Conservation (phyloP, 257 asterid species). For the Solanum dulcamara region DNA sequence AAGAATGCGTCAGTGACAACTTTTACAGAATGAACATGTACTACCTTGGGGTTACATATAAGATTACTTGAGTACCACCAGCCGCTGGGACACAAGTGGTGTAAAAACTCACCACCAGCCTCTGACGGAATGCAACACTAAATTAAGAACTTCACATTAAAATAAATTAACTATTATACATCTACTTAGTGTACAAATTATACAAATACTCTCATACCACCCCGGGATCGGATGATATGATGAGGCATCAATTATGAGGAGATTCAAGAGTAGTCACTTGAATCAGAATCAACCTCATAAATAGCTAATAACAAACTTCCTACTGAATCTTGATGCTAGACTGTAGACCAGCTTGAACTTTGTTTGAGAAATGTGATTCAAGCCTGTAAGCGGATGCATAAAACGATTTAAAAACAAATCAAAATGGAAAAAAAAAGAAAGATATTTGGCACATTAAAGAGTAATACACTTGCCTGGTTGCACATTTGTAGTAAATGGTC, state of each 20-base stretch:
- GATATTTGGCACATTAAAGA: background rate
- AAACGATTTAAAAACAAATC: background rate
- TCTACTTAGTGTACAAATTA: background rate
- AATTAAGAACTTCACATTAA: background rate
- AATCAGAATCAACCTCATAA: background rate
- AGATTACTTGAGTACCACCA: background rate
- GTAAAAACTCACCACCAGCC: background rate
- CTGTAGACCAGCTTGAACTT: slow-evolving; percentile 77
- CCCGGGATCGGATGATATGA: background rate
- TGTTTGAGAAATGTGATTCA: slow-evolving; percentile 63
- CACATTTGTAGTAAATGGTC: slow-evolving; percentile 77
- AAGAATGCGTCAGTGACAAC: background rate
- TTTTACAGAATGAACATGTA: background rate
- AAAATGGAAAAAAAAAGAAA: background rate
- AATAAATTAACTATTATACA: background rate
- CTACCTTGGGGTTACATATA: background rate
- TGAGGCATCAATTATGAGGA: background rate
- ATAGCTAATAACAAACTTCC: background rate
- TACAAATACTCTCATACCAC: background rate
- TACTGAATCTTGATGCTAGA: slow-evolving; percentile 55
- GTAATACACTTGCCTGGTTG: slow-evolving; percentile 56
- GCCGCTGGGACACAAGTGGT: background rate
- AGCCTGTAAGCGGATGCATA: slow-evolving; percentile 33
- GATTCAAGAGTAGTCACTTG: background rate
- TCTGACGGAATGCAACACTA: background rate